A percentile compares a stretch with the other conserved stretches of the same genome.
These are phyloP conservation scores for Camelina laxa DNA, from an alignment of 345 rosid species.

Conservation along the genomic window DNA sequence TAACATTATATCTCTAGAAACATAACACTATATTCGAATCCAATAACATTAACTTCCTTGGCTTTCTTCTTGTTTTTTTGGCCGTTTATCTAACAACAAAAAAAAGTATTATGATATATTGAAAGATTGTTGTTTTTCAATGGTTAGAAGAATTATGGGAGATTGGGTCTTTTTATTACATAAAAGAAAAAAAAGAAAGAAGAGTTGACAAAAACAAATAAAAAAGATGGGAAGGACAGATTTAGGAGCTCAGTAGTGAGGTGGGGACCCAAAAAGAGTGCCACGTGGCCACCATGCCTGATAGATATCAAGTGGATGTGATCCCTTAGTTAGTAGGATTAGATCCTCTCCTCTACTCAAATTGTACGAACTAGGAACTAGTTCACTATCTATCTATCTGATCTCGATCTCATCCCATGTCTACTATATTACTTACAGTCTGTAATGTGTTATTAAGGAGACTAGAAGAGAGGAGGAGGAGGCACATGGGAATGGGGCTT, in stretches of 20 bases:
- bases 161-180: neutral
- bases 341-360: neutral
- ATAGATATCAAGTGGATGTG: constrained; percentile 16
- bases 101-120: neutral
- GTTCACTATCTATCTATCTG: constrained; percentile 4
- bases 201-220: neutral
- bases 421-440: neutral
- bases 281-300: constrained; percentile 5
- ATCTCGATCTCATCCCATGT: constrained; percentile 8
- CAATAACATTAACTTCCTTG: constrained; percentile 10
- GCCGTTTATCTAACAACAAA: neutral
- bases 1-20: neutral
- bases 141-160: neutral
- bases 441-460: neutral
- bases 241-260: constrained; percentile 3
- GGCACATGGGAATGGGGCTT: constrained; percentile 36
- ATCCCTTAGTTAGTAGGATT: constrained; percentile 10
- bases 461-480: neutral
- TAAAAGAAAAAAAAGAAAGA: neutral
- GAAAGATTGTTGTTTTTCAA: neutral
- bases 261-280: neutral
- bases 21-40: neutral
- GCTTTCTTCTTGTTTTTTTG: neutral
- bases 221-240: neutral
- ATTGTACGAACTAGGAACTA: constrained; percentile 18